These are phyloP conservation scores for Colletotrichum salicis DNA, from an alignment of 2,329 filamentous ascomycete species.

Conservation along the genomic window DNA sequence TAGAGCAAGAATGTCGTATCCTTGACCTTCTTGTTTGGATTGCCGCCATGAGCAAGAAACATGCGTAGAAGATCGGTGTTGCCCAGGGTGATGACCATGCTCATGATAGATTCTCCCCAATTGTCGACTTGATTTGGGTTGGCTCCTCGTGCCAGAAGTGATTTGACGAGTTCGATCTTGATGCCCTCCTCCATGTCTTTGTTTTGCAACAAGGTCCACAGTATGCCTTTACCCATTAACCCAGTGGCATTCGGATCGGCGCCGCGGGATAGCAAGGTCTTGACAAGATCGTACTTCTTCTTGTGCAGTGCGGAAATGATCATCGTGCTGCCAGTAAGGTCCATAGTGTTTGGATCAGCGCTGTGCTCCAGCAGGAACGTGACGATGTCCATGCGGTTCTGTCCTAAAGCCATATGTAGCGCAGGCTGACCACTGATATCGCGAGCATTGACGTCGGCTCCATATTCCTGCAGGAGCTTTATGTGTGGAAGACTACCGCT, in stretches of 20 bases:
- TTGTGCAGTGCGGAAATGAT: constrained; percentile 47
- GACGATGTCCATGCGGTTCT: constrained; percentile 45
- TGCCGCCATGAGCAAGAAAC: constrained; percentile 35
- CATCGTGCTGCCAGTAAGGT: constrained; percentile 45
- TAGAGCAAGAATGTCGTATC: constrained; percentile 43
- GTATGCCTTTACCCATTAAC: constrained; percentile 24
- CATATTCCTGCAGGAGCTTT: constrained; percentile 30
- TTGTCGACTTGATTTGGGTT: constrained; percentile 38
- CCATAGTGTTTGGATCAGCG: constrained; percentile 44
- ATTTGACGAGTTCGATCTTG: constrained; percentile 18
- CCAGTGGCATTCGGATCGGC: constrained; percentile 37
- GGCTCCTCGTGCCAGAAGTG: constrained; percentile 26
- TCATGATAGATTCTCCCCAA: constrained; percentile 41
- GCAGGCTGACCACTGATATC: constrained; percentile 37
- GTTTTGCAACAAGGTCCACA: constrained; percentile 27
- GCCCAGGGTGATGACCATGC: constrained; percentile 25
- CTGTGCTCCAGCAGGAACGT: constrained; percentile 48
- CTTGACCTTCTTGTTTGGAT: constrained; percentile 31
- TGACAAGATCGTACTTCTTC: constrained; percentile 37
- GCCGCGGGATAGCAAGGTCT: constrained; percentile 35
- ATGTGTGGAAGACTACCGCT: constrained; percentile 30
- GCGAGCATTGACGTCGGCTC: constrained; percentile 44
- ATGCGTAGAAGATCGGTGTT: constrained; percentile 28
- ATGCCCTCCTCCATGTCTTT: constrained; percentile 23
- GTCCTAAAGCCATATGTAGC: constrained; percentile 41